Base-by-base conservation (phyloP, 176 grass and related monocot species). In the Puya raimondii region DNA sequence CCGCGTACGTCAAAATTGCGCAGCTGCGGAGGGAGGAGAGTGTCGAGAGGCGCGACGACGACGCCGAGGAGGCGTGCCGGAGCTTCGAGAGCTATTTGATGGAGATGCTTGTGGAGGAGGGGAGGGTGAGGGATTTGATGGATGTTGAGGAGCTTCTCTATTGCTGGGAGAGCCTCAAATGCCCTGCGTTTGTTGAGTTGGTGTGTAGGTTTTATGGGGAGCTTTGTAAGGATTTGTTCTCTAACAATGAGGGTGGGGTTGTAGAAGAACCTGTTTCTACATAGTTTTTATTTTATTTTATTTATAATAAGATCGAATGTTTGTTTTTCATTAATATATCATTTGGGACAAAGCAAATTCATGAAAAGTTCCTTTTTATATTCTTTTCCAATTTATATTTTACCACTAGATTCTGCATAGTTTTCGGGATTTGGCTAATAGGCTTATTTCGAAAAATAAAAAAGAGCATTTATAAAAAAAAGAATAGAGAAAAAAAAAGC, bases 141-240 rank as follows among this genome's bases (percentile, higher is more conserved):
- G 83, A 86, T 53, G 74, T 81, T 10, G 78, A 86, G 66, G 83
- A 86, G 47, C 73, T 86, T 15, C 57, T 78, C 52, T 51, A 42
- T 20, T 78, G 79, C 9, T 86, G 69, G 78, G 57, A 65, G 21
- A 78, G 25, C 27, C 61, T 81, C 12, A 81, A 58, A 14, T 70
- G 67, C 49, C 84, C 84, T 0, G 79, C 70, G 33, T 86, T 81
- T 25, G 25, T 70, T 0, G 74, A 81, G 22, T 29, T 81, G 69
- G 73, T 81, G 9, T 42, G 74, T 21, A 26, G 69, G 47, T 86
- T 86, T 51, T 81, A 86, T 47, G 64, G 69, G 6, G 74, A 86
- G 53, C 71, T 86, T 6, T 86, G 84, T 75, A 74, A 68, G 2
- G 84, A 86, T 15, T 66, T 86, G 79, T 86, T 86, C 70, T 69